phyloP scores from a whole-genome alignment of 2,329 filamentous ascomycete genomes.

The Aspergillus brasiliensis region DNA sequence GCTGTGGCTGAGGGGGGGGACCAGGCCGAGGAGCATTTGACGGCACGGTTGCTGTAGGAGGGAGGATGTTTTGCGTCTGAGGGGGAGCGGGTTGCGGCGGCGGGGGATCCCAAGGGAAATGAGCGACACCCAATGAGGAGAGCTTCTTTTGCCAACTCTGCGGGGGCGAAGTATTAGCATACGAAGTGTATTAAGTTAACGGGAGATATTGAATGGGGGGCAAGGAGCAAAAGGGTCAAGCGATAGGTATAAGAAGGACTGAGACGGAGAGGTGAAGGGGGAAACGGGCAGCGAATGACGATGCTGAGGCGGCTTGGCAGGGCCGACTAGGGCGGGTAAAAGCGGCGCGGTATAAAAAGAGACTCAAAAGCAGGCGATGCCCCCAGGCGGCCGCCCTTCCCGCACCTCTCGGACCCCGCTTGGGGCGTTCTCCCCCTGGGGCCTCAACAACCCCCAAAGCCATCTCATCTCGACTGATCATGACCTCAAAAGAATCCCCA shows the following conservation, averaged over 20 bases:
- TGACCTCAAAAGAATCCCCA: slow-evolving; percentile 15
- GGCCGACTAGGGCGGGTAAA: slow-evolving; percentile 29
- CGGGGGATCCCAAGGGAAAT: slow-evolving; percentile 94
- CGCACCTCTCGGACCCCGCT: slow-evolving; percentile 39
- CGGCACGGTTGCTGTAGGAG: slow-evolving; percentile 43
- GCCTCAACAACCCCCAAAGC: neutral
- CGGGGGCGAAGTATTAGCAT: slow-evolving; percentile 16
- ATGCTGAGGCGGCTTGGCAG: slow-evolving; percentile 24
- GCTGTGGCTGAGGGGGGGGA: slow-evolving; percentile 32
- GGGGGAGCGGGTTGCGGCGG: slow-evolving; percentile 59
- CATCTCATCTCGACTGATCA: neutral
- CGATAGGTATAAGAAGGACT: neutral
- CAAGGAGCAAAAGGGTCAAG: slow-evolving; percentile 2
- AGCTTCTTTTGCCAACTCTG: slow-evolving; percentile 97
- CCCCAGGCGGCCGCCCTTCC: slow-evolving; percentile 41
- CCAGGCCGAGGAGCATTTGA: slow-evolving; percentile 47
- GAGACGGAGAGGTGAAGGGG: slow-evolving; percentile 11
- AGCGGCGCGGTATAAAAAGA: slow-evolving; percentile 44
- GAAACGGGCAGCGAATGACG: slow-evolving; percentile 17
- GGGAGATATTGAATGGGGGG: neutral
- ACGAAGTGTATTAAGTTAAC: neutral
- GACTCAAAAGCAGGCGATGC: slow-evolving; percentile 42
- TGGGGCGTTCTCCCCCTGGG: slow-evolving; percentile 17
- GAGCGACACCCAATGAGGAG: slow-evolving; percentile 77
- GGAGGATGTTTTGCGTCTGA: slow-evolving; percentile 44